Percentiles rank a stretch among this genome's conserved stretches.
Conservation (phyloP, 352 stramenopile genomes). For the Phytophthora citrophthora region DNA sequence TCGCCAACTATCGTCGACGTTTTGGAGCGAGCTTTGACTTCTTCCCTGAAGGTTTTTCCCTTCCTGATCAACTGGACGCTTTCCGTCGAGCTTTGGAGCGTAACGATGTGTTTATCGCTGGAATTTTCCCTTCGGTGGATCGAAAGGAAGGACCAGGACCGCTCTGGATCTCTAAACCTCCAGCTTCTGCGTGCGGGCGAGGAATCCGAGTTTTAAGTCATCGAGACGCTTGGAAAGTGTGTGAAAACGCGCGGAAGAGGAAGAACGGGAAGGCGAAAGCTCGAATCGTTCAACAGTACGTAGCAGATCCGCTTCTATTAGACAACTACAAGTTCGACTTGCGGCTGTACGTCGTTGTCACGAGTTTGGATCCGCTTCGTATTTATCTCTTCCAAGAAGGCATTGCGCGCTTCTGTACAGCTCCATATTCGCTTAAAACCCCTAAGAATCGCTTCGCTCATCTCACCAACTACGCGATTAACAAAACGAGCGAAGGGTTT, state of each 20-base stretch:
- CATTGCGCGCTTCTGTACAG: conserved; percentile 84
- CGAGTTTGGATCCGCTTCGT: conserved; percentile 83
- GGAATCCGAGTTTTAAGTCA: conserved; percentile 82
- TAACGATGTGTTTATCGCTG: conserved; percentile 35
- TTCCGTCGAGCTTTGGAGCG: conserved; percentile 61
- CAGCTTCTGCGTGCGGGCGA: conserved; percentile 83
- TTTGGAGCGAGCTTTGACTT: conserved; percentile 77
- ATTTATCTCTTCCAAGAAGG: conserved; percentile 90
- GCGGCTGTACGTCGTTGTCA: conserved; percentile 89
- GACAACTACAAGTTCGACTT: conserved; percentile 93
- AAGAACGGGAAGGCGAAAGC: conserved; percentile 32
- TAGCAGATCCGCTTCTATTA: conserved; percentile 77
- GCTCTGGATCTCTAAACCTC: conserved; percentile 91
- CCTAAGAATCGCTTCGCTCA: conserved; percentile 75
- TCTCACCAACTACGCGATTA: conserved; percentile 83
- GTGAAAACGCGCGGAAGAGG: conserved; percentile 26
- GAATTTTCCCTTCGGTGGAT: conserved; percentile 14
- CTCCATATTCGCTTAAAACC: conserved; percentile 69
- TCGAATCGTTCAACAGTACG: conserved; percentile 82
- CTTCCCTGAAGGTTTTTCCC: conserved; percentile 84
- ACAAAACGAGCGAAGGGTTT: conserved; percentile 68
- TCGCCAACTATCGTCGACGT: conserved; percentile 61
- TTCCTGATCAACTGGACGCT: conserved; percentile 74
- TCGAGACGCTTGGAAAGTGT: conserved; percentile 37
- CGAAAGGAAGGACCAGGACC: conserved; percentile 14